Conservation (phyloP, 140 eudicot species). For the Oenanthe javanica region DNA sequence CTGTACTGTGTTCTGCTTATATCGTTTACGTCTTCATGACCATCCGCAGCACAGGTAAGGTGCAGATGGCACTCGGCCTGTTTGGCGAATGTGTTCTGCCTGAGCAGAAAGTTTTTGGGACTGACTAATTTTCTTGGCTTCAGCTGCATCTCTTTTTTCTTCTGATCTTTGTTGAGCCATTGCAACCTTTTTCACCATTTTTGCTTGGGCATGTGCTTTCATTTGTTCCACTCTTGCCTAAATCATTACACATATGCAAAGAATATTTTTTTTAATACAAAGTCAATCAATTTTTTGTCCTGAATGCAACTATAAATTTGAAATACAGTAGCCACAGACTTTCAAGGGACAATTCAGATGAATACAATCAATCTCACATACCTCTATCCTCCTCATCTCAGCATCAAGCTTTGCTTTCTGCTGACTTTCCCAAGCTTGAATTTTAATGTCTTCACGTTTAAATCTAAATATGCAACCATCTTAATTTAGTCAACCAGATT, state of each 20-base stretch:
- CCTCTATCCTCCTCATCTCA: slow-evolving; percentile 90
- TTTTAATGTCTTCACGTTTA: slow-evolving; percentile 79
- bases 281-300: background rate
- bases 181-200: slow-evolving; percentile 79
- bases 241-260: slow-evolving; percentile 1
- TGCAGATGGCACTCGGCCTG: slow-evolving; percentile 82
- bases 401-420: slow-evolving; percentile 86
- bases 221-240: slow-evolving; percentile 82
- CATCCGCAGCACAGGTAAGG: slow-evolving; percentile 77
- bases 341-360: background rate
- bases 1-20: background rate
- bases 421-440: slow-evolving; percentile 96
- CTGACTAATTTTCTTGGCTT: slow-evolving; percentile 49
- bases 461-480: slow-evolving; percentile 34
- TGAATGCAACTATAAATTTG: background rate
- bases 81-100: slow-evolving; percentile 79
- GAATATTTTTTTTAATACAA: background rate
- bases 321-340: background rate
- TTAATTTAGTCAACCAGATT: background rate
- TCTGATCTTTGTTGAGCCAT: slow-evolving; percentile 69
- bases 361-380: background rate
- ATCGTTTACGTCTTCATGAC: slow-evolving; percentile 19
- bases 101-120: slow-evolving; percentile 65
- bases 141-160: slow-evolving; percentile 60
- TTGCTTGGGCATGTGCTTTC: slow-evolving; percentile 72